Evolutionary conservation across 2,329 filamentous ascomycete species (phyloP), one percentile per base, ranked within the genome.

Genomic region (Scedosporium aurantiacum): DNA sequence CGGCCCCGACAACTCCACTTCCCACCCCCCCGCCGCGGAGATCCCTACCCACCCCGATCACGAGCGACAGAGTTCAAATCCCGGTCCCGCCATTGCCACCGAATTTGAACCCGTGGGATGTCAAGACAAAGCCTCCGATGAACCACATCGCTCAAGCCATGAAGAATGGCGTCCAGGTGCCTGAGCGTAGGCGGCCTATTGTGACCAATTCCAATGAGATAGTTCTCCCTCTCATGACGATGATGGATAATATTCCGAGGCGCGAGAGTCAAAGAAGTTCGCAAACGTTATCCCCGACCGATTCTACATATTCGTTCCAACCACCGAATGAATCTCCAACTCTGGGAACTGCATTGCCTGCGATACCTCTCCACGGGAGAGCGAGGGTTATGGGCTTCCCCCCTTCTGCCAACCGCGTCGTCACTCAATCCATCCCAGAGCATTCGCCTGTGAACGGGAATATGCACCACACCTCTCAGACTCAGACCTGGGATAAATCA

Each of bases 71-170:
- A 14, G 55, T 62, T 14, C 18, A 58, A 8, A 27, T 57, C 18
- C 52, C 64, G 8, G 50, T 62, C 5, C 63, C 63, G 18, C 61
- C 63, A 7, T 43, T 63, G 18, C 64, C 64, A 2, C 75, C 76
- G 8, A 75, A 74, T 5, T 63, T 70, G 10, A 75, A 78, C 60
- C 76, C 77, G 5, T 79, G 77, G 77, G 73, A 78, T 62, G 66
- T 73, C 41, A 68, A 70, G 60, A 63, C 62, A 60, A 66, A 69
- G 66, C 50, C 68, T 8, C 50, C 52, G 4, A n/a, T 37, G 37
- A 25, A 55, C 32, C 45, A 55, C 41, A 18, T 47, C 18, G 41
- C 21, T 14, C 18, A 50, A 16, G 25, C 41, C 2, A 43, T 32
- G 1, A 57, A 40, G 52, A 67, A 70, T 37, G 64, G 60, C 2